A percentile compares a stretch with the other conserved stretches of the same genome.
Conservation (phyloP, 805 yeast genomes). For the Ogataea naganishii region DNA sequence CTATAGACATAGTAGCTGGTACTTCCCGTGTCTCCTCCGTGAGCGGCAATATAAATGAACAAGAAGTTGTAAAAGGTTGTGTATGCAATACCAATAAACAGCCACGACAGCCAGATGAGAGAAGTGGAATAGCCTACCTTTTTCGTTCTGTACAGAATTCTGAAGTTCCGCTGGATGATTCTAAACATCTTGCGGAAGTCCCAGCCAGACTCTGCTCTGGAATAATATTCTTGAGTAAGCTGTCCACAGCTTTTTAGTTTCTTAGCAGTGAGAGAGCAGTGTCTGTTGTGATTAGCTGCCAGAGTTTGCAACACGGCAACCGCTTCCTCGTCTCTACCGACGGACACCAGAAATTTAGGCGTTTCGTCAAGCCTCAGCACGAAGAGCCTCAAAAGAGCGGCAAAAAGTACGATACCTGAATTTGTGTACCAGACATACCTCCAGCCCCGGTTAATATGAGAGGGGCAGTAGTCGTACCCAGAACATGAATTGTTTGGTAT, state of each 20-base stretch:
- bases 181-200: slow-evolving; percentile 18
- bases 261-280: slow-evolving; percentile 33
- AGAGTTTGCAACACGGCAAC: slow-evolving; percentile 31
- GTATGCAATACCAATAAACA: slow-evolving; percentile 49
- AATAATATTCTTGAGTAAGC: slow-evolving; percentile 18
- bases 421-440: slow-evolving; percentile 48
- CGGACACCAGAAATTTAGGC: slow-evolving; percentile 45
- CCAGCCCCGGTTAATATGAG: slow-evolving; percentile 49
- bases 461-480: slow-evolving; percentile 32
- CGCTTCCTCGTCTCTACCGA: slow-evolving; percentile 44
- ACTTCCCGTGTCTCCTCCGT: slow-evolving; percentile 39
- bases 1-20: slow-evolving; percentile 33
- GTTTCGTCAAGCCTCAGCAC: slow-evolving; percentile 40
- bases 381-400: slow-evolving; percentile 39
- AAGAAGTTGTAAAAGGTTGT: slow-evolving; percentile 47
- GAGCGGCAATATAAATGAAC: slow-evolving; percentile 39
- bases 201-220: slow-evolving; percentile 13
- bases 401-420: slow-evolving; percentile 42
- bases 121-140: slow-evolving; percentile 34
- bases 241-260: slow-evolving; percentile 37
- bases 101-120: slow-evolving; percentile 44
- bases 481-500: slow-evolving; percentile 42
- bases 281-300: slow-evolving; percentile 36
- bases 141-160: slow-evolving; percentile 36
- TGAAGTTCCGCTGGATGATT: slow-evolving; percentile 28